Base-by-base conservation (phyloP, 768 basidiomycete genomes). In the Coprinopsis cinerea region DNA sequence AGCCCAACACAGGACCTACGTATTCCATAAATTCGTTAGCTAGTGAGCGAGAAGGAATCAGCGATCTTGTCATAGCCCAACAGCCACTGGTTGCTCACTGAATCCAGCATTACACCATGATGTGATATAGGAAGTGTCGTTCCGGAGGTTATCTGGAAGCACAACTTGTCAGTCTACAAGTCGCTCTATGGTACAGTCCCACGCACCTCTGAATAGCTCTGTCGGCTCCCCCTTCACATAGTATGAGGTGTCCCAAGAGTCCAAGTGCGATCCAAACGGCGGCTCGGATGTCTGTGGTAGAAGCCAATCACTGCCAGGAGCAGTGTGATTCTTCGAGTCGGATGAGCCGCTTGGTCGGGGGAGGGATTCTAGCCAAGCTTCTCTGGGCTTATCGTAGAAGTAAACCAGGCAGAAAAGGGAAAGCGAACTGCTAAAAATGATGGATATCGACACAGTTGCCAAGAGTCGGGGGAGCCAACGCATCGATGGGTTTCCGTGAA, bases 1-100 rank as follows among this genome's bases (percentile, higher is more conserved):
- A n/a, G n/a, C n/a, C n/a, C n/a, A n/a, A n/a, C 5, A 43, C 3
- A 25, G 26, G 24, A 17, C 48, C 18, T 18, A 49, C 48, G n/a
- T 41, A 22, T 42, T 15, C 34, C 14, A 49, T 41, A 20, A 49
- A 49, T 27, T 48, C 23, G 22, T 49, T 49, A 6, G 37, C 48
- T 49, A 20, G 25, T 6, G 3, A 17, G 30, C 26, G 23, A 27
- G 18, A 15, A n/a, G 23, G 9, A 3, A 17, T 45, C n/a, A 45
- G 44, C 7, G n/a, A n/a, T n/a, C n/a, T 27, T 28, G 13, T n/a
- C 5, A 6, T 27, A 18, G 4, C 13, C 15, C 17, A 32, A 22
- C 5, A 3, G 11, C 4, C 4, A 36, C 22, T 7, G 4, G 26
- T 7, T 24, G 40, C 36, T 37, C 22, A 48, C 47, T 48, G 20